Evolutionary conservation across 1,284 basidiomycete genomes (phyloP).

Genomic region (Leccinum pachyderme): DNA sequence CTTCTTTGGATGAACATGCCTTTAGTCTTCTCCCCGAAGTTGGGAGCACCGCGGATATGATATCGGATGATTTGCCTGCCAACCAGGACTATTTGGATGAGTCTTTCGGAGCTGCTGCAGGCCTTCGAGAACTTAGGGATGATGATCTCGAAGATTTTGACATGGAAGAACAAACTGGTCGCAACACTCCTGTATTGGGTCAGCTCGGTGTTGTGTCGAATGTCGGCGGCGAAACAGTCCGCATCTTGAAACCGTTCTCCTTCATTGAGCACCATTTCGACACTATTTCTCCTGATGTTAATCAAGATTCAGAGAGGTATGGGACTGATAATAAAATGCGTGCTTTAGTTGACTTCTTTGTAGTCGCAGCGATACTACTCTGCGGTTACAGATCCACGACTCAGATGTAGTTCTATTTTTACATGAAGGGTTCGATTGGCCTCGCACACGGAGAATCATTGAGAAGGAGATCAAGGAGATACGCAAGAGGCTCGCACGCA

Average conservation of each 20-base stretch:
- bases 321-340: conserved; percentile 17
- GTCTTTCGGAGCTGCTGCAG: conserved; percentile 75
- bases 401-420: conserved; percentile 69
- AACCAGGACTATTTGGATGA: conserved; percentile 87
- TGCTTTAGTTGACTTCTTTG: conserved; percentile 11
- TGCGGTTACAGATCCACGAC: conserved; percentile 57
- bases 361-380: conserved; percentile 48
- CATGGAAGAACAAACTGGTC: conserved; percentile 39
- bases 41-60: conserved; percentile 81
- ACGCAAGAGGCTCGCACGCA: conserved; percentile 83
- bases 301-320: conserved; percentile 48
- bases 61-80: conserved; percentile 87
- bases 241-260: conserved; percentile 65
- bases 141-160: conserved; percentile 71
- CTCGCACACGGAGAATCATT: conserved; percentile 78
- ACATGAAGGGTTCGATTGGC: conserved; percentile 95
- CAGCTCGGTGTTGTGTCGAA: conserved; percentile 55
- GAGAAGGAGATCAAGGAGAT: conserved; percentile 89
- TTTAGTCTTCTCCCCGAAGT: conserved; percentile 75
- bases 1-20: conserved; percentile 82
- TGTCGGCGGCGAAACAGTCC: conserved; percentile 82
- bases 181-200: conserved; percentile 22
- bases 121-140: conserved; percentile 66
- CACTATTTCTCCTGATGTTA: conserved; percentile 54
- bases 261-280: conserved; percentile 75